Conservation (phyloP, 768 basidiomycete species). For the Candolleomyces eurysporus region DNA sequence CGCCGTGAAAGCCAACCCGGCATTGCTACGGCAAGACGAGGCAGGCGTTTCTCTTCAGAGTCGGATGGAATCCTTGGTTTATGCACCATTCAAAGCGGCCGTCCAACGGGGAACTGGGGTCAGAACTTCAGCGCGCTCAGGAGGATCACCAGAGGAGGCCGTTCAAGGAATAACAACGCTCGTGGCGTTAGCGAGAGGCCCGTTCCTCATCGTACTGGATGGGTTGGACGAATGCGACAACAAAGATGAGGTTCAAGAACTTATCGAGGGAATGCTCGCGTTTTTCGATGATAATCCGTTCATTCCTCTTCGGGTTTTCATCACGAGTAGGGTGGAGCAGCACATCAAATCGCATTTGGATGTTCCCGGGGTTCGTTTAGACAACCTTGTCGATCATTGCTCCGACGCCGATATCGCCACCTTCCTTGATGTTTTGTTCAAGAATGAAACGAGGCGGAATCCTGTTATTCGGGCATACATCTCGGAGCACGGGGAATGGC, state of each 20-base stretch:
- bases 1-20: not conserved
- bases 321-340: not conserved
- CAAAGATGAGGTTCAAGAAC: not conserved
- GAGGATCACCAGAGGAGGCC: no score
- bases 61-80: not conserved
- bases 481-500: not conserved
- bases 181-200: not conserved
- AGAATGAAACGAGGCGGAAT: not conserved
- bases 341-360: not conserved
- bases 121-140: no score
- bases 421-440: not conserved
- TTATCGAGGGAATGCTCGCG: not conserved
- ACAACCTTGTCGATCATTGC: not conserved
- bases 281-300: not conserved
- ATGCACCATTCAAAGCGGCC: not conserved
- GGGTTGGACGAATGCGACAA: constrained; percentile 1
- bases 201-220: not conserved
- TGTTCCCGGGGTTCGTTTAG: not conserved
- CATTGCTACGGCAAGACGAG: not conserved
- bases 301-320: not conserved
- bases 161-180: not conserved
- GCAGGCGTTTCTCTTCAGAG: not conserved
- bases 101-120: not conserved
- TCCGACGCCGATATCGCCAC: not conserved
- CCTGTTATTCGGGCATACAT: not conserved